These are phyloP conservation scores for Ophidiomyces ophidiicola DNA, from an alignment of 2,329 filamentous ascomycete species.

Conservation along the genomic window DNA sequence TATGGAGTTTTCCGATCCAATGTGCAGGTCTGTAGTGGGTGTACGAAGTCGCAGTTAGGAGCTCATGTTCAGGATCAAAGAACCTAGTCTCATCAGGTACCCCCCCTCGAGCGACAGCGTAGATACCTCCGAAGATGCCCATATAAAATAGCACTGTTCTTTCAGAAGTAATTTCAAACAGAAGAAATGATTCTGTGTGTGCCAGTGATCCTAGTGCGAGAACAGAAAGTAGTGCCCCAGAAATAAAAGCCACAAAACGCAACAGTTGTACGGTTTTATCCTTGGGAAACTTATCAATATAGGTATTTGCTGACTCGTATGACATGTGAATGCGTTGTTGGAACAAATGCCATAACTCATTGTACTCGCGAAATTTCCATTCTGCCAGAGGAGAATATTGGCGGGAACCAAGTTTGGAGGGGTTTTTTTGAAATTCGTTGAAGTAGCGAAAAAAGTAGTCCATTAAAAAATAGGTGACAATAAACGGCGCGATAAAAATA, in stretches of 20 bases:
- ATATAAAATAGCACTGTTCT: constrained; percentile 86
- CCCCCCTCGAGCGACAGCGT: constrained; percentile 68
- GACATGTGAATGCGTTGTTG: constrained; percentile 86
- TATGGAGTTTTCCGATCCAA: constrained; percentile 84
- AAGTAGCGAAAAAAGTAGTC: constrained; percentile 94
- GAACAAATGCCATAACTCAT: constrained; percentile 87
- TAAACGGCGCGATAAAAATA: constrained; percentile 72
- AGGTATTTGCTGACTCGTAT: constrained; percentile 80
- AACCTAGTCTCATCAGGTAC: constrained; percentile 80
- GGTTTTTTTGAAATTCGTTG: constrained; percentile 93
- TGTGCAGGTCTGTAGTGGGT: constrained; percentile 84
- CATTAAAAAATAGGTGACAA: constrained; percentile 73
- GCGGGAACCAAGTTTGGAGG: constrained; percentile 70
- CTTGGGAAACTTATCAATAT: constrained; percentile 93
- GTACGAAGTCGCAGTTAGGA: constrained; percentile 80
- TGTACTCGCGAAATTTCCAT: constrained; percentile 98
- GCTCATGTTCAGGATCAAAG: constrained; percentile 81
- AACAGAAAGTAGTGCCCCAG: constrained; percentile 75
- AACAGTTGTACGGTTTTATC: constrained; percentile 79
- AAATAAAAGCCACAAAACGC: constrained; percentile 73
- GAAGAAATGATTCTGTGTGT: constrained; percentile 80
- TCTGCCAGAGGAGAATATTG: constrained; percentile 87
- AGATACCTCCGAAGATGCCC: constrained; percentile 67
- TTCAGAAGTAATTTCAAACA: constrained; percentile 81
- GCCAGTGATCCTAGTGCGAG: constrained; percentile 73